These are phyloP conservation scores for Parmelia sp. DNA, from an alignment of 495 filamentous ascomycete species.

Conservation along the genomic window DNA sequence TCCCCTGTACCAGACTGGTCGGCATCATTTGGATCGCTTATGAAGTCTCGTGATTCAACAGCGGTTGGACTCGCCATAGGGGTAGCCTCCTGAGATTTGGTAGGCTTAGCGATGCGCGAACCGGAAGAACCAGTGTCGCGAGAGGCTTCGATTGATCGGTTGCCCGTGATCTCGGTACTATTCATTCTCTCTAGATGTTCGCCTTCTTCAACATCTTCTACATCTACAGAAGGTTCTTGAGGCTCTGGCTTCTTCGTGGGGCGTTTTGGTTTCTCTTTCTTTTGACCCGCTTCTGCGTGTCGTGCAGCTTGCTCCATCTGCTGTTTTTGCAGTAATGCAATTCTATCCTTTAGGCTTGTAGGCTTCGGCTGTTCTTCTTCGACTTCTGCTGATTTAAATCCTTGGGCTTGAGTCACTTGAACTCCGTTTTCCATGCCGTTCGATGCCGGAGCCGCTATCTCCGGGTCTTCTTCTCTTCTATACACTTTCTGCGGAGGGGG, in stretches of 20 bases:
- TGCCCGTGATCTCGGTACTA: slow-evolving; percentile 46
- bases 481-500: slow-evolving; percentile 68
- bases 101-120: slow-evolving; percentile 30
- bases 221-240: slow-evolving; percentile 32
- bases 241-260: slow-evolving; percentile 77
- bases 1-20: slow-evolving; percentile 85
- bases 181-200: slow-evolving; percentile 41
- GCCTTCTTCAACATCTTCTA: slow-evolving; percentile 30
- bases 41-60: slow-evolving; percentile 44
- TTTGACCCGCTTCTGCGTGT: slow-evolving; percentile 69
- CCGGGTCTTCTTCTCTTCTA: slow-evolving; percentile 82
- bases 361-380: slow-evolving; percentile 77
- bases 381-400: slow-evolving; percentile 48
- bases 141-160: slow-evolving; percentile 52
- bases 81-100: slow-evolving; percentile 49
- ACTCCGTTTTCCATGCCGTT: slow-evolving; percentile 50
- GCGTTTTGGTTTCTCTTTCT: slow-evolving; percentile 82
- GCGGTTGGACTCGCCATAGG: slow-evolving; percentile 40
- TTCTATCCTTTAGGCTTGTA: slow-evolving; percentile 86
- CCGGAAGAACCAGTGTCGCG: slow-evolving; percentile 33
- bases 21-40: slow-evolving; percentile 81
- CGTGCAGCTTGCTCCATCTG: slow-evolving; percentile 79
- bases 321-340: slow-evolving; percentile 88
- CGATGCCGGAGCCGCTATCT: slow-evolving; percentile 57
- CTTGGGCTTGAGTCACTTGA: slow-evolving; percentile 52